A percentile compares a stretch with the other conserved stretches of the same genome.
These are phyloP conservation scores for Aspergillus homomorphus DNA, from an alignment of 495 filamentous ascomycete species.

Conservation along the genomic window DNA sequence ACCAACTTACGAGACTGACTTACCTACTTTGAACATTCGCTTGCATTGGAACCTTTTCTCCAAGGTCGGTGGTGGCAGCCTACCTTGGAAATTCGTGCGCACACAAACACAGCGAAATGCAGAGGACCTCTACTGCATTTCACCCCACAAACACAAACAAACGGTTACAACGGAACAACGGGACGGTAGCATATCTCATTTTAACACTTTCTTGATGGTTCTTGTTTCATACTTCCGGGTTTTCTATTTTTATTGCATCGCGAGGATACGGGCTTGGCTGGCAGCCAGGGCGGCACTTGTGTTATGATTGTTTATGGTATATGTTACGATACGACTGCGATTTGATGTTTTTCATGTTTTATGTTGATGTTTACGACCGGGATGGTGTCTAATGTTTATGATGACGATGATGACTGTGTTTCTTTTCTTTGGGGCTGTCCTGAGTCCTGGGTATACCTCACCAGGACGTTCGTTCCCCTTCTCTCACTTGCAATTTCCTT, in stretches of 20 bases:
- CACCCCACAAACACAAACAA: not conserved
- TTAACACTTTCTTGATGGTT: not conserved
- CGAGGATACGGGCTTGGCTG: slow-evolving; percentile 12
- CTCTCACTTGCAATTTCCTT: not conserved
- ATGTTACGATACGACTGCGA: slow-evolving; percentile 14
- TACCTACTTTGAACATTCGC: not conserved
- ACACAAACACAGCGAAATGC: not conserved
- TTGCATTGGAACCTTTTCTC: not conserved
- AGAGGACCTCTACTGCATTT: not conserved
- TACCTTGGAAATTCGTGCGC: not conserved
- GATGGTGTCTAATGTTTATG: slow-evolving; percentile 27
- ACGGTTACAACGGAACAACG: not conserved
- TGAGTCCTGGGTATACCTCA: not conserved
- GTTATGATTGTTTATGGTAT: slow-evolving; percentile 28
- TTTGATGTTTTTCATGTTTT: slow-evolving; percentile 23
- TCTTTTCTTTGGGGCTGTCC: slow-evolving; percentile 13
- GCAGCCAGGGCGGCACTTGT: slow-evolving; percentile 19
- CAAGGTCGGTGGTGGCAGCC: not conserved
- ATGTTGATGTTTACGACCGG: not conserved
- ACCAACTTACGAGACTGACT: not conserved
- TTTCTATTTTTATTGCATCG: slow-evolving; percentile 20
- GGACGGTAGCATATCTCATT: not conserved
- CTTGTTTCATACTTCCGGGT: slow-evolving; percentile 8
- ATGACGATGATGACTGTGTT: slow-evolving; percentile 18
- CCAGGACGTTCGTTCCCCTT: too few relatives aligned